Base-by-base conservation (phyloP, 495 filamentous ascomycete genomes). In the Xylaria grammica region DNA sequence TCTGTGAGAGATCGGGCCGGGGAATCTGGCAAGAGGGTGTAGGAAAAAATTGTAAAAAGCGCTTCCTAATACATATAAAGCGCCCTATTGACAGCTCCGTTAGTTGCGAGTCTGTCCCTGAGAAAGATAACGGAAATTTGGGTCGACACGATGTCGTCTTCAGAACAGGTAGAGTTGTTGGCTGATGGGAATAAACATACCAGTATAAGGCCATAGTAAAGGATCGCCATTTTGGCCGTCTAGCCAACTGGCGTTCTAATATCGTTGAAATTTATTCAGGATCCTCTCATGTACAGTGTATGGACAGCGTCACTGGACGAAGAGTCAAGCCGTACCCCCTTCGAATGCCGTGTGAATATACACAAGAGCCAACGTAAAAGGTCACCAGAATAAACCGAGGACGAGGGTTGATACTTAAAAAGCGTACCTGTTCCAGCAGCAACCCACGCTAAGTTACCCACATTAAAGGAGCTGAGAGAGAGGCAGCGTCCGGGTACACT, bases 21-120 rank as follows among this genome's bases (percentile, higher is more conserved):
- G 85, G 62, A 75, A 82, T 19, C 65, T 65, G n/a, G 67, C 44
- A 11, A 87, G 77, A 1, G 85, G 84, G 67, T 86, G 83, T 19
- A 85, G 69, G 68, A 70, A 80, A 53, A 86, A 58, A 62, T 79
- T 80, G 60, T 85, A 85, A 42, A 84, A 42, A 15, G 50, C 30
- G 40, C 0, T 58, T 26, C 69, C 69, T 17, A 69, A 24, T 17
- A 65, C 15, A 30, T 60, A 73, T 30, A 71, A 11, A 7, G 44
- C 20, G 26, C 32, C 30, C 71, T 73, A 61, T 9, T 55, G 2
- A 34, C 13, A 34, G 11, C 50, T 38, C 22, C 13, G 46, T 63
- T 44, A 68, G 57, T 29, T 34, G 9, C 0, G 24, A 15, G 11
- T 40, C 15, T 40, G 26, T 13, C 17, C 1, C 11, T 32, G 7